phyloP scores from a whole-genome alignment of 306 rosid species.

The Coriaria nepalensis region DNA sequence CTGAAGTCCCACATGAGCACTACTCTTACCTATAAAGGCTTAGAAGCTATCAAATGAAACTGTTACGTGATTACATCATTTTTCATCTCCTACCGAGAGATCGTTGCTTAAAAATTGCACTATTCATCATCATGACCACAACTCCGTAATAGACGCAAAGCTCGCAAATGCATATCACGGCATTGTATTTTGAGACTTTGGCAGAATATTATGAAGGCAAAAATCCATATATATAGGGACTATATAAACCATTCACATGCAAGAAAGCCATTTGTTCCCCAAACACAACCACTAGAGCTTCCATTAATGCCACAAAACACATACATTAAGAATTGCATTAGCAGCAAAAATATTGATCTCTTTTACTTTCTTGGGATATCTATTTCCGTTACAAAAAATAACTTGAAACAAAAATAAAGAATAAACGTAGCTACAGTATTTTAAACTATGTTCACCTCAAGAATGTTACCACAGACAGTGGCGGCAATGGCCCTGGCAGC shows the following conservation, averaged over 20 bases:
- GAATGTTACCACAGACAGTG: slow-evolving; percentile 57
- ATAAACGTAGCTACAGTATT: slow-evolving; percentile 28
- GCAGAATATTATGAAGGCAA: neutral
- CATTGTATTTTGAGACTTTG: no score
- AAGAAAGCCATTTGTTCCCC: slow-evolving; percentile 3
- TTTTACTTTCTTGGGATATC: neutral
- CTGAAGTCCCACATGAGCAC: no score
- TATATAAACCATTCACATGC: slow-evolving; percentile 6
- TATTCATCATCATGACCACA: slow-evolving; percentile 3
- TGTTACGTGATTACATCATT: slow-evolving; percentile 2
- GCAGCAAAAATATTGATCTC: neutral
- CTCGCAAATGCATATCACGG: slow-evolving; percentile 5
- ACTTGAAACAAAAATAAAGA: slow-evolving; percentile 26
- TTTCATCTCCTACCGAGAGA: slow-evolving; percentile 3
- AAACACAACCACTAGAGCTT: slow-evolving; percentile 13
- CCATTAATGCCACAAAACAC: slow-evolving; percentile 14
- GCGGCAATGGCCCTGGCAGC: slow-evolving; percentile 57
- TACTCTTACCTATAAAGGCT: no score
- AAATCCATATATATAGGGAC: neutral
- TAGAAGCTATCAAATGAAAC: neutral
- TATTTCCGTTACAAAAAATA: slow-evolving; percentile 27
- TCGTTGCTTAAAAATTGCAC: slow-evolving; percentile 10
- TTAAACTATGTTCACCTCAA: slow-evolving; percentile 85
- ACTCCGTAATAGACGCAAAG: slow-evolving; percentile 9
- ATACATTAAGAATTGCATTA: slow-evolving; percentile 9